These are phyloP conservation scores for Yamadazyma insecticola DNA, from an alignment of 805 yeast species.

Conservation along the genomic window DNA sequence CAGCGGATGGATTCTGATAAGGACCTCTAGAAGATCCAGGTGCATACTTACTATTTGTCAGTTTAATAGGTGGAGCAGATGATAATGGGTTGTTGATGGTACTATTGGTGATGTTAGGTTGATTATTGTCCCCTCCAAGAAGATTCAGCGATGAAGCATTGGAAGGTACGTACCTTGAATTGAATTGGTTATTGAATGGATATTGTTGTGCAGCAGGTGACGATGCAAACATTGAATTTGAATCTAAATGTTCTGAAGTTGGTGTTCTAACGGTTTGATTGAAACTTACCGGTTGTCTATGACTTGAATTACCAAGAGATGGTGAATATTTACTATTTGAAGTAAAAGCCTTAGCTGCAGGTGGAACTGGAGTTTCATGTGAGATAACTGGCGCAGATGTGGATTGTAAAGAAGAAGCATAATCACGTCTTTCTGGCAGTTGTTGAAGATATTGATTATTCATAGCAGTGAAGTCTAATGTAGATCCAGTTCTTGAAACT, in stretches of 20 bases:
- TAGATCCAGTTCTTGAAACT: slow-evolving; percentile 52
- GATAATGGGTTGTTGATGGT: slow-evolving; percentile 1
- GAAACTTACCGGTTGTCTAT: slow-evolving; percentile 2
- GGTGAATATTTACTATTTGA: slow-evolving; percentile 6
- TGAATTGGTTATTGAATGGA: background rate
- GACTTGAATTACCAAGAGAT: slow-evolving; percentile 1
- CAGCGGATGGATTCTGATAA: slow-evolving; percentile 9
- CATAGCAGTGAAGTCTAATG: slow-evolving; percentile 31
- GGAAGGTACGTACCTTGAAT: slow-evolving; percentile 16
- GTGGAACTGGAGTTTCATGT: too few relatives aligned
- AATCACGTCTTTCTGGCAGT: too few relatives aligned
- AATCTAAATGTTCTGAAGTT: slow-evolving; percentile 5
- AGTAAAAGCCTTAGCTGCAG: background rate
- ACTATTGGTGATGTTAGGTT: slow-evolving; percentile 1
- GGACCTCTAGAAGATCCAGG: slow-evolving; percentile 6
- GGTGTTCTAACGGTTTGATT: slow-evolving; percentile 7
- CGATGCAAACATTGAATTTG: slow-evolving; percentile 6
- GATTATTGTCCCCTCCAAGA: too few relatives aligned
- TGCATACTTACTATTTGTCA: slow-evolving; percentile 10
- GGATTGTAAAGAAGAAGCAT: too few relatives aligned
- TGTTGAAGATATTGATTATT: too few relatives aligned
- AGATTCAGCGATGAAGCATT: slow-evolving; percentile 18
- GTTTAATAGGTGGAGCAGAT: slow-evolving; percentile 7
- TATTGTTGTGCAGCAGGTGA: slow-evolving; percentile 3
- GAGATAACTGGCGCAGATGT: too few relatives aligned